Evolutionary conservation across 2,329 filamentous ascomycete genomes (phyloP), one percentile per base, ranked within the genome.

Genomic region (Aspergillus persii): DNA sequence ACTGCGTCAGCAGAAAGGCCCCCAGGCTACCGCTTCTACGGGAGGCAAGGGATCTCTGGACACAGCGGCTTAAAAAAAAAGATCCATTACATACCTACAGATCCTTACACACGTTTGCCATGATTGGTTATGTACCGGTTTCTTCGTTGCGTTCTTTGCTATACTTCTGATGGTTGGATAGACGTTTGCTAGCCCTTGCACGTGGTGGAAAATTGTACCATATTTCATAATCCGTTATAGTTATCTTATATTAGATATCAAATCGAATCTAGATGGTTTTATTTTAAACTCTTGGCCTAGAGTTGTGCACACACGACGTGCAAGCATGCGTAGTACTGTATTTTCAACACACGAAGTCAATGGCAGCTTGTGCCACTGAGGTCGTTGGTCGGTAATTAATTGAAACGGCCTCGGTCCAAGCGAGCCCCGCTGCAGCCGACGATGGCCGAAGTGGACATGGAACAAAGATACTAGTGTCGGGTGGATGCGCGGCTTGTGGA

Each of bases 1-100:
- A 74, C 69, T 91, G 64, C 81, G 81, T 64, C 79, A 84, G 66
- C 84, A 87, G 58, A 81, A 81, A 73, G 84, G 84, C 0, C 73
- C 77, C 2, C 76, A 79, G 53, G 82, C 82, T 8, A 79, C 78
- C 23, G 76, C 83, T 33, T 74, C 77, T 9, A 84, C 81, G 8
- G 72, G 77, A 9, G 79, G 80, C 18, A 80, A 83, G 69, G 81
- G 81, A 4, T 80, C 78, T 49, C 68, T 87, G 61, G 84, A 87
- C 69, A 80, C 73, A 53, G 83, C 74, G n/a, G 61, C 69, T 47
- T 73, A 62, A 65, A 49, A 31, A 31, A 23, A n/a, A 53, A 5
- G 4, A 18, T 60, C 31, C 26, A 2, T 39, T 29, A 30, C n/a
- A 55, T 61, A 58, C 12, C 36, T 7, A 41, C 36, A 12, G 12